Percentiles rank a stretch among this genome's conserved stretches.
Conservation (phyloP, 23 red algal species). For the Gracilaria gracilis region DNA sequence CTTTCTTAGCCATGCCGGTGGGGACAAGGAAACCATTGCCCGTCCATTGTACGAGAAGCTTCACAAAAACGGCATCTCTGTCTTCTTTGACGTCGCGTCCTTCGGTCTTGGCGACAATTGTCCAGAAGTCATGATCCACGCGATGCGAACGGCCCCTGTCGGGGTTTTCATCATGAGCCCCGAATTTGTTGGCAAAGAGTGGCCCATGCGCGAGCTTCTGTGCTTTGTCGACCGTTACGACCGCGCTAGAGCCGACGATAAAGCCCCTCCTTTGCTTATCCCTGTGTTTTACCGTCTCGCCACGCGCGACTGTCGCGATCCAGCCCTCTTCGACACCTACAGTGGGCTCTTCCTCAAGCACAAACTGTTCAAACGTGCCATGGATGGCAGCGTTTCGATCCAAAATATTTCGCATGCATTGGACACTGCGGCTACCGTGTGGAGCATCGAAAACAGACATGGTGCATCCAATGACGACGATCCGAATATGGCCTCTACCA, state of each 20-base stretch:
- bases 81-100: neutral
- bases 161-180: neutral
- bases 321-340: neutral
- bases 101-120: neutral
- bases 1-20: slow-evolving; percentile 7
- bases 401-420: no score
- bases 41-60: neutral
- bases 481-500: no score
- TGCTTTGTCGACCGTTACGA: slow-evolving; percentile 6
- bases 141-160: neutral
- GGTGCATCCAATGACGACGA: no score
- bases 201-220: slow-evolving; percentile 12
- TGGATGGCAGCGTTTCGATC: no score
- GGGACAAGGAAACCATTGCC: slow-evolving; percentile 12
- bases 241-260: neutral
- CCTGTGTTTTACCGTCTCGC: neutral
- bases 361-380: no score
- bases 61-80: neutral
- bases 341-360: no score
- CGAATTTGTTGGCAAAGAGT: neutral
- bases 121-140: neutral
- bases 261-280: neutral
- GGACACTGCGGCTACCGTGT: no score
- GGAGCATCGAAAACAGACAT: no score
- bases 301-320: neutral